Conservation (phyloP, 1,284 basidiomycete genomes). For the Polyporus tsugae region DNA sequence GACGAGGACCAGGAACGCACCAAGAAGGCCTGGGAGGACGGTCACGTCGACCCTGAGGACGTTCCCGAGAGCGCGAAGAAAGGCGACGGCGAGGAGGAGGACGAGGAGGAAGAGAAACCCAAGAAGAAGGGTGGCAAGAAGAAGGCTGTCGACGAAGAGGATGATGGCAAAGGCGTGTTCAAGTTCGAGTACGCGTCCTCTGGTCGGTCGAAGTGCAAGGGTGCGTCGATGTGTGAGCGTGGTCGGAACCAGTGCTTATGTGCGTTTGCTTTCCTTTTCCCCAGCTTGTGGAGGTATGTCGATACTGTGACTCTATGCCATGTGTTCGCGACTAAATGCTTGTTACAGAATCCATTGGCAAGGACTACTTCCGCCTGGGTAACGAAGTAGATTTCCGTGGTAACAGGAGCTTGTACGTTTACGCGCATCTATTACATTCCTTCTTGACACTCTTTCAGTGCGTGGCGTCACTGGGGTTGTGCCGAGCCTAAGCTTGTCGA, state of each 20-base stretch:
- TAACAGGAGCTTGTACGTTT: constrained; percentile 69
- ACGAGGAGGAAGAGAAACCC: constrained; percentile 49
- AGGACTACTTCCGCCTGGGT: constrained; percentile 80
- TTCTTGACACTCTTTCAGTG: constrained; percentile 47
- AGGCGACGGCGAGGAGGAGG: constrained; percentile 54
- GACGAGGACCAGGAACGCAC: constrained; percentile 74
- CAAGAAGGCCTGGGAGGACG: constrained; percentile 73
- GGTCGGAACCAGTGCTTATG: not conserved
- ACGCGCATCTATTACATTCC: not conserved
- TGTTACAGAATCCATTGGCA: constrained; percentile 57
- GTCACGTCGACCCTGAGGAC: constrained; percentile 81
- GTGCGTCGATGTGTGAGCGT: constrained; percentile 25
- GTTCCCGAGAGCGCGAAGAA: constrained; percentile 78
- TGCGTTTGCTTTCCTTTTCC: not conserved
- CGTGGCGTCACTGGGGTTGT: constrained; percentile 87
- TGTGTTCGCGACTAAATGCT: constrained; percentile 18
- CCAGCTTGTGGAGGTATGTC: constrained; percentile 61
- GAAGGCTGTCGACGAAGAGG: constrained; percentile 35
- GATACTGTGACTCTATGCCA: constrained; percentile 34
- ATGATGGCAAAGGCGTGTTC: constrained; percentile 37
- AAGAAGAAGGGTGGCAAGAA: constrained; percentile 41
- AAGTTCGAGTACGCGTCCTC: constrained; percentile 43
- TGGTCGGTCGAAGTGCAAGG: constrained; percentile 42
- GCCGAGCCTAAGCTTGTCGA: constrained; percentile 68
- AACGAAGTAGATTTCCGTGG: constrained; percentile 80